phyloP scores from a whole-genome alignment of 306 rosid species.

The Purshia tridentata region DNA sequence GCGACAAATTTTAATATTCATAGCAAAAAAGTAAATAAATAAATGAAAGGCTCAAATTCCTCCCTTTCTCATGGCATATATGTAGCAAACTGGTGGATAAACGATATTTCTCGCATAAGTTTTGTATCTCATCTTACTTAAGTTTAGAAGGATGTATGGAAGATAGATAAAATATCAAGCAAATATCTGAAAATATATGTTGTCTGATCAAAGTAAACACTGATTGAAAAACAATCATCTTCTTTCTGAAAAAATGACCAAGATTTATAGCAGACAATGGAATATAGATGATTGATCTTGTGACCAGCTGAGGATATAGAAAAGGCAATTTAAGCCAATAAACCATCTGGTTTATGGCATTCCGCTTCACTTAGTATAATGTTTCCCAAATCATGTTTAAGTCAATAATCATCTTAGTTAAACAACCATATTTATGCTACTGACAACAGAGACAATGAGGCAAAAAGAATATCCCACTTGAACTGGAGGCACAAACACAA shows the following conservation, averaged over 20 bases:
- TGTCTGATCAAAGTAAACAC: background rate
- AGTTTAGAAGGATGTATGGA: background rate
- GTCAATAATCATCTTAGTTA: too few relatives aligned
- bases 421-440: background rate
- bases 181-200: background rate
- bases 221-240: background rate
- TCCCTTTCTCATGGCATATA: background rate
- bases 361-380: too few relatives aligned
- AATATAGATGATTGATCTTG: background rate
- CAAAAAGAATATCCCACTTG: background rate
- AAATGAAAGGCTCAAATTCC: background rate
- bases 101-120: too few relatives aligned
- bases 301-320: background rate
- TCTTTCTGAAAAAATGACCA: too few relatives aligned
- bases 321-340: background rate
- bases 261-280: background rate
- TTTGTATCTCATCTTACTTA: background rate
- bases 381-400: too few relatives aligned
- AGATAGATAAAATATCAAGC: background rate
- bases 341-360: too few relatives aligned
- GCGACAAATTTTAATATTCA: too few relatives aligned
- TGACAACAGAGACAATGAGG: background rate
- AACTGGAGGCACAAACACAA: background rate
- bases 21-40: background rate
- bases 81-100: background rate